Percentiles rank a stretch among this genome's conserved stretches.
Conservation (phyloP, 2,329 filamentous ascomycete species). For the Kalmusia sp. region DNA sequence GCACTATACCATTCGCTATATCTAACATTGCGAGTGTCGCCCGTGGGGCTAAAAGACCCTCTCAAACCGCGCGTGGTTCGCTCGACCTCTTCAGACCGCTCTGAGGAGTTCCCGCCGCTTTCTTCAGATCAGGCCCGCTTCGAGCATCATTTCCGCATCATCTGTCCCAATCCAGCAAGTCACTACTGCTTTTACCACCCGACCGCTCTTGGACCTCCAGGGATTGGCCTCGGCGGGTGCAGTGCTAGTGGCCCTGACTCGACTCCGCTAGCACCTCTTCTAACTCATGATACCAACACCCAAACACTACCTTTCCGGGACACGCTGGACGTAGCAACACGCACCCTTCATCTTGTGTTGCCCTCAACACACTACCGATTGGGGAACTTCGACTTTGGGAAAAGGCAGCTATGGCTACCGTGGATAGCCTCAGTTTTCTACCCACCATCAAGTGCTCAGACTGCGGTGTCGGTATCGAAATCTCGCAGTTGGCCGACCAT, state of each 20-base stretch:
- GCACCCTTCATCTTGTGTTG: constrained; percentile 2
- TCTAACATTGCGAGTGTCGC: constrained; percentile 43
- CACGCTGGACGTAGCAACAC: constrained; percentile 23
- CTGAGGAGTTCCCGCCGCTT: constrained; percentile 34
- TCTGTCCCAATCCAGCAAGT: constrained; percentile 38
- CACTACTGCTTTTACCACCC: constrained; percentile 34
- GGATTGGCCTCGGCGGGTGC: constrained; percentile 29
- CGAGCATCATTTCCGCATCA: constrained; percentile 40
- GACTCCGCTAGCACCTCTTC: constrained; percentile 21
- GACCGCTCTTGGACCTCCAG: constrained; percentile 31
- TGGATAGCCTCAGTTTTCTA: constrained; percentile 38
- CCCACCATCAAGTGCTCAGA: constrained; percentile 50
- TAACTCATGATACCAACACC: constrained; percentile 33
- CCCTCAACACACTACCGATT: constrained; percentile 15
- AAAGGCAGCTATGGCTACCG: constrained; percentile 25
- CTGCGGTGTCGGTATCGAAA: constrained; percentile 71
- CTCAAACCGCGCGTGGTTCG: constrained; percentile 34
- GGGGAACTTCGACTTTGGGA: constrained; percentile 5
- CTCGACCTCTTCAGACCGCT: constrained; percentile 31
- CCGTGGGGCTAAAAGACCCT: constrained; percentile 35
- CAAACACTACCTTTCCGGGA: constrained; percentile 23
- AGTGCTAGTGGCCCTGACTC: constrained; percentile 25
- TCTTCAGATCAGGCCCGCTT: constrained; percentile 41
- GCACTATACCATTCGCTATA: constrained; percentile 29
- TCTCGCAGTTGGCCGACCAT: constrained; percentile 86